Percentiles rank a stretch among this genome's conserved stretches.
Conservation (phyloP, 2,329 filamentous ascomycete genomes). For the Malbranchea cinnamomea region DNA sequence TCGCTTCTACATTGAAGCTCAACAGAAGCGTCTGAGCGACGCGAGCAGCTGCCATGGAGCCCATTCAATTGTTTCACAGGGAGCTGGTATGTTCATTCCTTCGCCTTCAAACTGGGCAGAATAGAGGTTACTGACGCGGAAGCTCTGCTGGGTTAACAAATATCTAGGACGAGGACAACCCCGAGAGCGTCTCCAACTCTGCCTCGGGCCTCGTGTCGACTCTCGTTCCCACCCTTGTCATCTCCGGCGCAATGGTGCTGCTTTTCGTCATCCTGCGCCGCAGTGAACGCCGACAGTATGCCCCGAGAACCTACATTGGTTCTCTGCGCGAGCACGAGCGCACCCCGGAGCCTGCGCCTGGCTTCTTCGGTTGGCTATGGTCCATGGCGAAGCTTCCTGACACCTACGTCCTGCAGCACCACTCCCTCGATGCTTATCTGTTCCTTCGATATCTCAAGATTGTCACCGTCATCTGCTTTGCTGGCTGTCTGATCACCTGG, state of each 20-base stretch:
- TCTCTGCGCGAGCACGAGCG: constrained; percentile 39
- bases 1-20: too few species aligned
- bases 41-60: too few species aligned
- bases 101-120: too few species aligned
- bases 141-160: too few species aligned
- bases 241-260: constrained; percentile 32
- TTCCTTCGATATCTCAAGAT: constrained; percentile 81
- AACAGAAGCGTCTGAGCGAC: too few species aligned
- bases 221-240: constrained; percentile 31
- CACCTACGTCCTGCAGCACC: constrained; percentile 71
- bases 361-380: constrained; percentile 52
- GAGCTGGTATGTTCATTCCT: too few species aligned
- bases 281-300: constrained; percentile 36
- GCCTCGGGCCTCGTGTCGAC: constrained; percentile 34
- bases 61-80: too few species aligned
- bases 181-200: constrained; percentile 13
- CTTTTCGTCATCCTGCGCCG: constrained; percentile 37
- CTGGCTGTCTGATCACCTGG: constrained; percentile 73
- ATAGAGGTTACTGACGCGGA: constrained; percentile 1
- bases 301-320: constrained; percentile 40
- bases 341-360: constrained; percentile 43
- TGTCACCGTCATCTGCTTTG: constrained; percentile 60
- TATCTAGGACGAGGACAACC: constrained; percentile 6
- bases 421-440: constrained; percentile 82
- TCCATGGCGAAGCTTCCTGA: constrained; percentile 55